phyloP scores from a whole-genome alignment of 495 filamentous ascomycete species.

The Hypoxylon fuscum region DNA sequence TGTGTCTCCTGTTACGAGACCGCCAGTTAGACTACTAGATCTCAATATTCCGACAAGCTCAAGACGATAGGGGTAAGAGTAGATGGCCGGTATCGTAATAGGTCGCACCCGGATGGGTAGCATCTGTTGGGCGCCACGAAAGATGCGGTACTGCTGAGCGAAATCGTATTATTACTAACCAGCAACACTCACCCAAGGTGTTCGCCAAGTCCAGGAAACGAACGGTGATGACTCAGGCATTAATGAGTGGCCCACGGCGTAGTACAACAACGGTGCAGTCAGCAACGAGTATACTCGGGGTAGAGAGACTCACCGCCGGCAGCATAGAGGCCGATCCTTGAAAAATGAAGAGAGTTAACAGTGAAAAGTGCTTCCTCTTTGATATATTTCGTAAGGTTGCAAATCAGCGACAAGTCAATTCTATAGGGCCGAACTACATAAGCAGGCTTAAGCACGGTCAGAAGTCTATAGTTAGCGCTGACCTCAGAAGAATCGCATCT shows the following conservation, averaged over 20 bases:
- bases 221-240: too few relatives aligned
- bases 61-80: not conserved
- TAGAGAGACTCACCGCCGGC: too few relatives aligned
- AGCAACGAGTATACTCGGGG: slow-evolving; percentile 8
- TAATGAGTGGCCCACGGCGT: too few relatives aligned
- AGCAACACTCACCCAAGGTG: slow-evolving; percentile 4
- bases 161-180: slow-evolving; percentile 8
- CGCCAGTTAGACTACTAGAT: slow-evolving; percentile 2
- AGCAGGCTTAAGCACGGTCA: too few relatives aligned
- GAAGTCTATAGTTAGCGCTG: too few relatives aligned
- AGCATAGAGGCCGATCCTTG: too few relatives aligned
- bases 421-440: too few relatives aligned
- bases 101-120: not conserved
- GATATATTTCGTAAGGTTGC: too few relatives aligned
- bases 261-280: slow-evolving; percentile 26
- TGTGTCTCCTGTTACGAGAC: not conserved
- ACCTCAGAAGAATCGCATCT: too few relatives aligned
- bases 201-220: not conserved
- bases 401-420: too few relatives aligned
- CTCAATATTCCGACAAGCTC: not conserved
- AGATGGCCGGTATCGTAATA: not conserved
- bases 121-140: slow-evolving; percentile 4
- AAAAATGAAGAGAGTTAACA: too few relatives aligned
- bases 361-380: too few relatives aligned
- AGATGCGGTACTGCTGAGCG: slow-evolving; percentile 1